A percentile compares a stretch with the other conserved stretches of the same genome.
phyloP scores from a whole-genome alignment of 2,329 filamentous ascomycete species.

The Dactylellina leptospora region DNA sequence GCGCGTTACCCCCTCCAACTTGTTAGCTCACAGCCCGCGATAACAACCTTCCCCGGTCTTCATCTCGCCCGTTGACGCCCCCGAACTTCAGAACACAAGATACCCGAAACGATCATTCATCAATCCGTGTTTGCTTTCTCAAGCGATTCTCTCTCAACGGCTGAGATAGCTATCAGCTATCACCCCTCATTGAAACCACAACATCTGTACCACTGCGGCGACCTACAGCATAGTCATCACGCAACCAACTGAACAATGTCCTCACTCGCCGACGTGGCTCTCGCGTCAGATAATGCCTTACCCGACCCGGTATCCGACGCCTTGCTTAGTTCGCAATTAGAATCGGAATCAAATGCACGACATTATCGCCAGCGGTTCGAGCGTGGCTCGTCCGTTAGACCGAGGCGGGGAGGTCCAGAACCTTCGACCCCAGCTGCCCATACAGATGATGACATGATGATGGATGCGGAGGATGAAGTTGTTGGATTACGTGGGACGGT shows the following conservation, averaged over 20 bases:
- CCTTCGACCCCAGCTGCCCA: conserved; percentile 62
- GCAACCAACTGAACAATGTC: conserved; percentile 61
- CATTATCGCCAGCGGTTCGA: conserved; percentile 59
- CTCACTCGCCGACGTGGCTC: conserved; percentile 64
- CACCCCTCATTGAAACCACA: conserved; percentile 11
- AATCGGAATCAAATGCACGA: conserved; percentile 56
- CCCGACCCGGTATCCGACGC: conserved; percentile 57
- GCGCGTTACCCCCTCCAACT: conserved; percentile 42
- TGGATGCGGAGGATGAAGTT: conserved; percentile 66
- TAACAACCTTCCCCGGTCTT: background rate
- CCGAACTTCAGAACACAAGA: background rate
- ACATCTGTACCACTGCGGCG: background rate
- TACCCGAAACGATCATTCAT: background rate
- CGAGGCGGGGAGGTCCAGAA: conserved; percentile 58
- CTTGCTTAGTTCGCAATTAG: conserved; percentile 59
- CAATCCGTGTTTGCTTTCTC: background rate
- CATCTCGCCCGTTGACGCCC: background rate
- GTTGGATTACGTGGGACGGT: conserved; percentile 63
- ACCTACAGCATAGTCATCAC: background rate
- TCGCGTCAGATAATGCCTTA: conserved; percentile 62
- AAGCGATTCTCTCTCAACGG: background rate
- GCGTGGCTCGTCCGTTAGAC: conserved; percentile 56
- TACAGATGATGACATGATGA: conserved; percentile 65
- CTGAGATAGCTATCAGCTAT: conserved; percentile 3
- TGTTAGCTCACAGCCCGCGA: background rate